A percentile compares a stretch with the other conserved stretches of the same genome.
These are phyloP conservation scores for Plasmodium sp. DNA, from an alignment of 169 alveolate species.

Conservation along the genomic window DNA sequence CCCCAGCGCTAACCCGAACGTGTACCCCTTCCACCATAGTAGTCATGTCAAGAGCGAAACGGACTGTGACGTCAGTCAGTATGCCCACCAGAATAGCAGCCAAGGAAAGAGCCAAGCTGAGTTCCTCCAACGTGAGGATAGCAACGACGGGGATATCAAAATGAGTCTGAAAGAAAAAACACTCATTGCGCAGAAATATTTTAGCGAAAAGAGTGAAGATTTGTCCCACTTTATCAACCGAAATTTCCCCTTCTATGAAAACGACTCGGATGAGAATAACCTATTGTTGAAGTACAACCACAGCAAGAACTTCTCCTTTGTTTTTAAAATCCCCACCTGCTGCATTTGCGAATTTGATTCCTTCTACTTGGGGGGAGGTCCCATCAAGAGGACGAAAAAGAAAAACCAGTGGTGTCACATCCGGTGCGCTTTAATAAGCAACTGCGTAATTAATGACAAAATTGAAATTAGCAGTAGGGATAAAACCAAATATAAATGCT, in stretches of 20 bases:
- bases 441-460: conserved; percentile 48
- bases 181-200: neutral
- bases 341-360: conserved; percentile 85
- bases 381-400: conserved; percentile 82
- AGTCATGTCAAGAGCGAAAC: neutral
- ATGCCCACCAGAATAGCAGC: neutral
- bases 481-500: conserved; percentile 79
- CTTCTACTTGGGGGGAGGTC: conserved; percentile 85
- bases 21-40: neutral
- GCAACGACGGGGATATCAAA: neutral
- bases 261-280: conserved; percentile 6
- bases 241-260: neutral
- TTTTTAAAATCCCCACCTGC: conserved; percentile 80
- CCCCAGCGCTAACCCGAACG: neutral
- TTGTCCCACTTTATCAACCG: neutral
- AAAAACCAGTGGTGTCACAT: conserved; percentile 85
- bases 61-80: neutral
- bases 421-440: conserved; percentile 80
- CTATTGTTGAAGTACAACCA: conserved; percentile 15
- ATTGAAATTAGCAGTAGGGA: conserved; percentile 77
- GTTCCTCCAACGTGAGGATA: neutral
- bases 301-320: conserved; percentile 19
- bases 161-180: neutral
- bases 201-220: neutral
- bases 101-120: neutral